phyloP scores from a whole-genome alignment of 2,329 filamentous ascomycete species.

The Pseudogymnoascus sp. region DNA sequence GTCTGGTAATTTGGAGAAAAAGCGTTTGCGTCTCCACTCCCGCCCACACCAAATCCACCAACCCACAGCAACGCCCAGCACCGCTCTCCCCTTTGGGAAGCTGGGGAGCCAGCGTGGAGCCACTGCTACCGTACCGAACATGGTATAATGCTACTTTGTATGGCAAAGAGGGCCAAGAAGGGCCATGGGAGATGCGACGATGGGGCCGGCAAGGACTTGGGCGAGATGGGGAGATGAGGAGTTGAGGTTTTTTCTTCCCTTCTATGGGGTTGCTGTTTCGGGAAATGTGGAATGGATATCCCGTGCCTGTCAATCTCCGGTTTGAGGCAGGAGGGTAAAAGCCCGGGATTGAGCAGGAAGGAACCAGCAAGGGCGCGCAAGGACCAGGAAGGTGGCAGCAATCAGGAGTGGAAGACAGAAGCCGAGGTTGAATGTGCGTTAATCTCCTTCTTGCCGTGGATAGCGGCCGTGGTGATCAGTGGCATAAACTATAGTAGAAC shows the following conservation, averaged over 20 bases:
- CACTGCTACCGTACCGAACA: too few species aligned
- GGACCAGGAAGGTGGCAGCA: neutral
- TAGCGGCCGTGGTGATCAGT: neutral
- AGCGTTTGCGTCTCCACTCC: neutral
- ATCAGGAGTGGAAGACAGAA: too few species aligned
- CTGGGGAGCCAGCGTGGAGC: neutral
- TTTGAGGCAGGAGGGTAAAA: neutral
- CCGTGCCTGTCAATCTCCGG: neutral
- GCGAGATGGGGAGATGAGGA: neutral
- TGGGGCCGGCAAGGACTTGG: neutral
- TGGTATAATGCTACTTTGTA: neutral
- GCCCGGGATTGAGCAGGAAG: neutral
- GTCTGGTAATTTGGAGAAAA: conserved; percentile 6
- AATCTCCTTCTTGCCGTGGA: neutral
- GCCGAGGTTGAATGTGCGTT: neutral
- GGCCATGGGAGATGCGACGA: neutral
- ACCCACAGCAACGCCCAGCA: neutral
- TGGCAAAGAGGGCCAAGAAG: neutral
- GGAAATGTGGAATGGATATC: neutral
- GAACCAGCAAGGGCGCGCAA: neutral
- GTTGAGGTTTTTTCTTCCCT: neutral
- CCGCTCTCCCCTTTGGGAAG: neutral
- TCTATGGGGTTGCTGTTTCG: conserved; percentile 1
- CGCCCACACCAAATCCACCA: neutral
- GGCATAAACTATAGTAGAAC: neutral